Evolutionary conservation across 2,329 filamentous ascomycete species (phyloP).

Genomic region (Trichoderma koningii): DNA sequence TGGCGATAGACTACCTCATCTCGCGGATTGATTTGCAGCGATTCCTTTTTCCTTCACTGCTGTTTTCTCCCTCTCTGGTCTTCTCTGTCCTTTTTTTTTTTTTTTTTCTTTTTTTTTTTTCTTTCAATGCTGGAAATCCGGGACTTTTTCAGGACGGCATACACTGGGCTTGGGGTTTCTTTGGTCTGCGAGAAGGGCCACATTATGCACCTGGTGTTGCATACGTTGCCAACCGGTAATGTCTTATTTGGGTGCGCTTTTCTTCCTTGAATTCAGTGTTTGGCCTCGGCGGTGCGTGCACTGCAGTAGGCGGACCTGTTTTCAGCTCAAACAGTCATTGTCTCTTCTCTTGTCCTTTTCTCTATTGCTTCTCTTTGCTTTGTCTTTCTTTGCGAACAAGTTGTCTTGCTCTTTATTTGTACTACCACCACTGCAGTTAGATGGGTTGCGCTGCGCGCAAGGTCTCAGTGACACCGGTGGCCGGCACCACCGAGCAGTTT

Average conservation of each 20-base stretch:
- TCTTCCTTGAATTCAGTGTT: background rate
- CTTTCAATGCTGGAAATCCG: slow-evolving; percentile 14
- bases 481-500: slow-evolving; percentile 24
- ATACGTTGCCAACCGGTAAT: slow-evolving; percentile 27
- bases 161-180: slow-evolving; percentile 13
- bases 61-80: background rate
- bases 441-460: slow-evolving; percentile 28
- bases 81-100: slow-evolving; percentile 4
- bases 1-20: slow-evolving; percentile 26
- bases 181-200: slow-evolving; percentile 17
- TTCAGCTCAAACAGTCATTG: slow-evolving; percentile 19
- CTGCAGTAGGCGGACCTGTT: slow-evolving; percentile 8
- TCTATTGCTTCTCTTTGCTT: background rate
- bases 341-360: background rate
- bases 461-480: slow-evolving; percentile 22
- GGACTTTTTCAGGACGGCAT: slow-evolving; percentile 7
- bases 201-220: slow-evolving; percentile 29
- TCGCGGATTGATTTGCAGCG: slow-evolving; percentile 26
- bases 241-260: slow-evolving; percentile 21
- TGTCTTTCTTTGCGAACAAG: background rate
- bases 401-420: slow-evolving; percentile 10
- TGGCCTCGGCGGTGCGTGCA: slow-evolving; percentile 11
- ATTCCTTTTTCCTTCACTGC: background rate
- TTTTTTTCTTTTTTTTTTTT: background rate
- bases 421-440: slow-evolving; percentile 16